Evolutionary conservation across 1,139 yeast genomes (phyloP), one percentile per base, ranked within the genome.

Genomic region (Yamadazyma triangularis): DNA sequence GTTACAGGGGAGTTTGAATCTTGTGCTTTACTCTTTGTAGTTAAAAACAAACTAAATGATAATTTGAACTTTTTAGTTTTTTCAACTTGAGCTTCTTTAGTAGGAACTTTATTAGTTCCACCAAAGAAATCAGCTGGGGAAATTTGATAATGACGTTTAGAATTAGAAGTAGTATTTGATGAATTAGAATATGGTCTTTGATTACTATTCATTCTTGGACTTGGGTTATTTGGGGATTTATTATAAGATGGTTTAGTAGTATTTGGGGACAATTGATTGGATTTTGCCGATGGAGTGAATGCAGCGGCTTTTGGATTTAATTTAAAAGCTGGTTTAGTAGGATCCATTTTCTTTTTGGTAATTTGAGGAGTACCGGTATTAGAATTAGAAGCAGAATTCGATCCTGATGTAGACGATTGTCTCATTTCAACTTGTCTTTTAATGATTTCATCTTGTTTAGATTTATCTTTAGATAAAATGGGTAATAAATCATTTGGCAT

Each of bases 401-500:
- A 14, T 6, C 10, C 8, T 5, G 27, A 28, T 18, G 12, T 11
- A 15, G 32, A 11, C 21, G 25, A 34, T 18, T 18, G 20, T 18
- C 9, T 6, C 9, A 18, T 7, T 18, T 18, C 20, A 9, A 18
- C 9, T 18, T 18, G 20, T 39, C 63, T 66, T 48, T 60, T 56
- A 42, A 65, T 47, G 28, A 77, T 77, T 49, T 79, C 83, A 38
- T 76, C 77, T 50, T 78, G 86, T 49, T 77, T 79, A 18, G 56
- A 53, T 48, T 76, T 78, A 47, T 79, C 86, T 51, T 81, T 82
- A 6, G 89, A 65, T 27, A 83, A 63, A 23, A 84, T 80, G 4
- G 94, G 91, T 39, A 83, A 67, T 49, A 86, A 67, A 51, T 87
- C 95, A 22, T 74, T 53, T 4, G 95, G 95, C 48, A 80, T 69